These are phyloP conservation scores for Triglochin maritima DNA, from an alignment of 106 monocot species.

Conservation along the genomic window DNA sequence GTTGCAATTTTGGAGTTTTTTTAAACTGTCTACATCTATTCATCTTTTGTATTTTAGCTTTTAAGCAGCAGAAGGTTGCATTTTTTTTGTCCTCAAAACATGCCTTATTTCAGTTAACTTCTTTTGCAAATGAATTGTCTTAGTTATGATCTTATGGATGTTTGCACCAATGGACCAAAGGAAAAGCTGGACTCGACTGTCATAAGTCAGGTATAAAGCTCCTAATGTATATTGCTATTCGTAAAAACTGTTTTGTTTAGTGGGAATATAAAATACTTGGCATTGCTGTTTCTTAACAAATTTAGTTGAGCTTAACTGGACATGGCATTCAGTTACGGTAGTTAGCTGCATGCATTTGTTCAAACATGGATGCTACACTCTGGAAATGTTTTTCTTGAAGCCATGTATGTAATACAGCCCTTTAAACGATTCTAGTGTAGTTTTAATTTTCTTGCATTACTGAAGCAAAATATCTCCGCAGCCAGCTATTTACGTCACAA, in stretches of 20 bases:
- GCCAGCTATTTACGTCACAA: constrained; percentile 96
- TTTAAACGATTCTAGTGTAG: too few species aligned
- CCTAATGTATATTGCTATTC: neutral
- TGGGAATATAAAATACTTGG: too few species aligned
- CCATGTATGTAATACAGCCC: too few species aligned
- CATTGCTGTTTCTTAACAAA: too few species aligned
- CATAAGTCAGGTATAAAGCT: constrained; percentile 69
- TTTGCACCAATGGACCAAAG: constrained; percentile 90
- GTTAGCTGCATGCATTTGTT: too few species aligned
- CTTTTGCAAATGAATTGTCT: constrained; percentile 1
- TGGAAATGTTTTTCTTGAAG: too few species aligned
- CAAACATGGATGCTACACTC: too few species aligned
- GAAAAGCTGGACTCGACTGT: constrained; percentile 94
- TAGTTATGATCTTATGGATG: constrained; percentile 78
- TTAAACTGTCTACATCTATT: neutral
- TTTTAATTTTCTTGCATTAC: neutral
- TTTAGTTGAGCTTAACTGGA: too few species aligned
- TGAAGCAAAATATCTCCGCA: constrained; percentile 16
- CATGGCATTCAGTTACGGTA: too few species aligned
- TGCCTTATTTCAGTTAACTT: neutral
- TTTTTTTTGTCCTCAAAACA: neutral
- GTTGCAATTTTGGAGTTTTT: neutral
- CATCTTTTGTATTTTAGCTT: neutral
- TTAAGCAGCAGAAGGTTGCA: too few species aligned
- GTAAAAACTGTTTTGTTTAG: neutral